Base-by-base conservation (phyloP, 768 basidiomycete species). In the Collybia sp. region DNA sequence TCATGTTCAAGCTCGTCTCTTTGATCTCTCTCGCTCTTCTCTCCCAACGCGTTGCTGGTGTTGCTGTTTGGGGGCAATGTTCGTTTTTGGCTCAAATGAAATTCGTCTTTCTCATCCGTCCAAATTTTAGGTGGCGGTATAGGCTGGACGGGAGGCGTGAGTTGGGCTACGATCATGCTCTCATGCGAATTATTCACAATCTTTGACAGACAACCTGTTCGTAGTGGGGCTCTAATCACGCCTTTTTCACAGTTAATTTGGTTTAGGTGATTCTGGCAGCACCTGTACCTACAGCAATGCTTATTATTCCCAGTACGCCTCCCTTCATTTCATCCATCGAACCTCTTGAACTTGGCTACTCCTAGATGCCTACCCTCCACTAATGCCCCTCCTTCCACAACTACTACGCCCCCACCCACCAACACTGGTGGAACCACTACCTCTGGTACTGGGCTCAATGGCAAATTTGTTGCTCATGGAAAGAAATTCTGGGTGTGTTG, bases 401-500 rank as follows among this genome's bases (percentile, higher is more conserved):
- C 25, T 8, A 25, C 25, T 25, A 4, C 25, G 8, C 8, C 25
- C 25, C 25, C 25, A 25, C 25, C 25, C 25, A 25, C 25, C 25
- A 25, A 25, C 25, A 25, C 25, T 25, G 25, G 25, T 8, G 35
- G 35, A 10, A 18, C 4, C 35, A 37, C 35, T 10, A 37, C 51
- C 44, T 20, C 55, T 19, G 50, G 52, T 30, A 51, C 47, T 15
- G 61, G 60, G 12, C 58, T 67, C 5, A 56, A 66, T 47, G 56
- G 47, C 20, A 61, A 62, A 35, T 60, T 66, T 44, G 53, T 56
- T 25, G 55, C 58, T 18, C 63, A 64, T 42, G 64, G 65, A 44
- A 66, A 62, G 56, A 60, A 61, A 37, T 67, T 65, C 61, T 67
- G 64, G 62, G 64, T 64, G 42, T 6, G 51, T 42, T 13, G 3